Evolutionary conservation across 176 grass and related monocot genomes (phyloP).

Genomic region (Eleusine indica): DNA sequence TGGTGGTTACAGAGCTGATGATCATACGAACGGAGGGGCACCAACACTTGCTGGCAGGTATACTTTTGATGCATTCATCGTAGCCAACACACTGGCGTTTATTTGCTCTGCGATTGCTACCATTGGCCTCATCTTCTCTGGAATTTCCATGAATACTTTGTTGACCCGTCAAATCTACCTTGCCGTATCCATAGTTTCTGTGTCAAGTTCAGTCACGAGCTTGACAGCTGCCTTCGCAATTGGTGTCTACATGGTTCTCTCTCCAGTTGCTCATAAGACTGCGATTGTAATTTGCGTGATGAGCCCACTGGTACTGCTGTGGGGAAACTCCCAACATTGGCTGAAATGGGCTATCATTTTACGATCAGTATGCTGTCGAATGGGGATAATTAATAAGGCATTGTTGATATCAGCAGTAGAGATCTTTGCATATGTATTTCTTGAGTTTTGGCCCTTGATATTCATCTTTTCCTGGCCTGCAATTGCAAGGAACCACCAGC

Average conservation of each 20-base stretch:
- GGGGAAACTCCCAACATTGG: too few relatives aligned
- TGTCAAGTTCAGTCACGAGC: not conserved
- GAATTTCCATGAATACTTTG: not conserved
- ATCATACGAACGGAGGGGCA: not conserved
- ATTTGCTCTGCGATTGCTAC: not conserved
- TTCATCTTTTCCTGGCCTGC: too few relatives aligned
- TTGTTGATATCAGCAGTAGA: too few relatives aligned
- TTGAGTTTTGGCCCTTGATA: too few relatives aligned
- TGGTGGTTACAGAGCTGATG: conserved; percentile 29
- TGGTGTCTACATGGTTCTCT: not conserved
- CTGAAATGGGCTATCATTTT: too few relatives aligned
- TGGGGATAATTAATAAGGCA: too few relatives aligned
- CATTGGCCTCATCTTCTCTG: not conserved
- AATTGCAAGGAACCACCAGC: too few relatives aligned
- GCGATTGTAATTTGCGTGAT: not conserved
- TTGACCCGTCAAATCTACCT: too few relatives aligned
- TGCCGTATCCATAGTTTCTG: too few relatives aligned
- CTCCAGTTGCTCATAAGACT: not conserved
- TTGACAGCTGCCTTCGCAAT: not conserved
- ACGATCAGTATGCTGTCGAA: too few relatives aligned
- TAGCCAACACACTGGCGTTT: conserved; percentile 11
- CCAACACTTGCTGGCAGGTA: conserved; percentile 32
- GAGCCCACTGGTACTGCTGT: too few relatives aligned
- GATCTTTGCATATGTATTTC: too few relatives aligned
- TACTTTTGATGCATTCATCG: conserved; percentile 36